Conservation (phyloP, 768 basidiomycete genomes). For the Leccinum subtestaceum region DNA sequence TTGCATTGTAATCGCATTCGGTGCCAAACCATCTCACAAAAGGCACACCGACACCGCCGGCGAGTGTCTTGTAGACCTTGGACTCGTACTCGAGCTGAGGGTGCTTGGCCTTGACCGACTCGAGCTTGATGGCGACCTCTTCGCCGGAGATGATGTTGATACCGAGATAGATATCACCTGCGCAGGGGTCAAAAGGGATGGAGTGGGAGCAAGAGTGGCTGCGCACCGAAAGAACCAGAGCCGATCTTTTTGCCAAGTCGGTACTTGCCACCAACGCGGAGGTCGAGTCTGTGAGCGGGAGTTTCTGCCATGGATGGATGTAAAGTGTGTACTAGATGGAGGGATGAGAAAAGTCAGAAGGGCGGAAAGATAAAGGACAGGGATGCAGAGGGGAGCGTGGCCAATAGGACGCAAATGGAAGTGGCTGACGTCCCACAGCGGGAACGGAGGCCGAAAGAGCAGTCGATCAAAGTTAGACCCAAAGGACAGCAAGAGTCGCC, state of each 20-base stretch:
- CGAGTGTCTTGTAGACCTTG: constrained; percentile 95
- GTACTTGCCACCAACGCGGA: constrained; percentile 92
- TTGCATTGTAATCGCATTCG: constrained; percentile 99
- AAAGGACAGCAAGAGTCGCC: neutral
- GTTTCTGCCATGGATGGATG: constrained; percentile 65
- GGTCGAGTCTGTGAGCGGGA: constrained; percentile 70
- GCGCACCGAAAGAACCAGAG: constrained; percentile 93
- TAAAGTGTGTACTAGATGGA: constrained; percentile 9
- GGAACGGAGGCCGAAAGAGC: constrained; percentile 1
- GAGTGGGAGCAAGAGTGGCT: neutral
- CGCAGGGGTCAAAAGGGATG: constrained; percentile 8
- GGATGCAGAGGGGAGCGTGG: constrained; percentile 32
- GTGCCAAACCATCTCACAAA: constrained; percentile 95
- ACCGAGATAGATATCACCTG: constrained; percentile 96
- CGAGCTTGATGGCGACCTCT: constrained; percentile 99
- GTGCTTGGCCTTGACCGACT: constrained; percentile 99
- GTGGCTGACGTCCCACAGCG: constrained; percentile 33
- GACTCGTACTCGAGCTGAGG: constrained; percentile 99
- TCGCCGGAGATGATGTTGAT: constrained; percentile 99
- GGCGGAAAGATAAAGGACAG: constrained; percentile 21
- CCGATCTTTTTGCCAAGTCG: constrained; percentile 99
- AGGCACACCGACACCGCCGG: constrained; percentile 97
- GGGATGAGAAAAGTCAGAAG: constrained; percentile 15
- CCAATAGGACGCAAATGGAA: constrained; percentile 32
- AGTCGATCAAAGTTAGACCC: neutral